Percentiles rank a stretch among this genome's conserved stretches.
Conservation (phyloP, 108 stramenopile species). For the Cyclostephanos invisitatus region DNA sequence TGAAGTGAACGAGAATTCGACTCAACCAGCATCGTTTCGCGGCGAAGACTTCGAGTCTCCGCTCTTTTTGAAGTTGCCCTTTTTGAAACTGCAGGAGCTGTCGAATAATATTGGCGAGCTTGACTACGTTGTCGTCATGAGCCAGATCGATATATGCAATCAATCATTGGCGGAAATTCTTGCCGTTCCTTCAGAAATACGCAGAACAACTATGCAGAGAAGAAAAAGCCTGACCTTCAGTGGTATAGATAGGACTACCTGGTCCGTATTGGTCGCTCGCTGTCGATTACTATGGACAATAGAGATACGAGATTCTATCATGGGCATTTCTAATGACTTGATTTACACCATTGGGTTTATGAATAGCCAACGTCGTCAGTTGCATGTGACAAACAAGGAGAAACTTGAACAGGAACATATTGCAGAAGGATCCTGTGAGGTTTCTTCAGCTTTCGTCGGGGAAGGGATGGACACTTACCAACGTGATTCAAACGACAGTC, state of each 20-base stretch:
- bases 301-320: conserved; percentile 52
- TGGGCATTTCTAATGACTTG: conserved; percentile 49
- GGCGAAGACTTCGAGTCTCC: neutral
- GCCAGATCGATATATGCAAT: conserved; percentile 51
- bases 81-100: conserved; percentile 38
- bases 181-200: conserved; percentile 4
- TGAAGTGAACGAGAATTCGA: neutral
- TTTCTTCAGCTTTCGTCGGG: neutral
- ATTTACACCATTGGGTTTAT: conserved; percentile 51
- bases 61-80: conserved; percentile 17
- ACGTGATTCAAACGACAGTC: conserved; percentile 9
- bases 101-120: conserved; percentile 42
- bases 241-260: conserved; percentile 43
- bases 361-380: conserved; percentile 46
- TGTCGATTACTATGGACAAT: conserved; percentile 56
- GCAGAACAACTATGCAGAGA: neutral
- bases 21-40: conserved; percentile 8
- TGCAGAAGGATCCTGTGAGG: neutral
- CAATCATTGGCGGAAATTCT: conserved; percentile 45
- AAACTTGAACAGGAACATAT: neutral
- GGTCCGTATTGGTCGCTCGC: conserved; percentile 52
- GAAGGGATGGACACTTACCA: conserved; percentile 16
- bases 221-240: conserved; percentile 13
- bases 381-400: conserved; percentile 30
- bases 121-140: conserved; percentile 45